phyloP scores from a whole-genome alignment of 1,139 yeast genomes.

The Yamadazyma dendronema region DNA sequence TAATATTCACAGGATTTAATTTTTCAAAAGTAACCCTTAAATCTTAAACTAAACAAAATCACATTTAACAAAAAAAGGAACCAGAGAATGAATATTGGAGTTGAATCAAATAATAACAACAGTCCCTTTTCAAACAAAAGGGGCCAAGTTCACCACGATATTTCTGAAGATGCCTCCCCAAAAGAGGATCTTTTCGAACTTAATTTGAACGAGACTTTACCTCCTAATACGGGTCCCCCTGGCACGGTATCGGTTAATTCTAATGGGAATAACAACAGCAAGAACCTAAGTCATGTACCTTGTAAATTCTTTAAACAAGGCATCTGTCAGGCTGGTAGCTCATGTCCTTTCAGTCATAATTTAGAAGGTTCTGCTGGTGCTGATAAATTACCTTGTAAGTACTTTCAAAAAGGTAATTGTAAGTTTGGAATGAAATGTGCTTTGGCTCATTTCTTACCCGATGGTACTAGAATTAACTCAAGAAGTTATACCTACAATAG shows the following conservation, averaged over 20 bases:
- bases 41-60: too few relatives aligned
- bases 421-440: conserved; percentile 94
- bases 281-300: conserved; percentile 83
- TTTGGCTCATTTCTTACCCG: conserved; percentile 84
- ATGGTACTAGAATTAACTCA: conserved; percentile 77
- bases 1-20: background rate
- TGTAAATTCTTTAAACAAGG: conserved; percentile 92
- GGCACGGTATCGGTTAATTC: conserved; percentile 26
- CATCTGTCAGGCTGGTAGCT: conserved; percentile 86
- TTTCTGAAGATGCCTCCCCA: background rate
- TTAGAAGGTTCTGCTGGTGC: conserved; percentile 54
- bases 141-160: background rate
- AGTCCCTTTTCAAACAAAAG: conserved; percentile 3
- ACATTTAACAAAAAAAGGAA: too few relatives aligned
- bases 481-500: conserved; percentile 19
- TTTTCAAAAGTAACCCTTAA: too few relatives aligned
- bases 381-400: conserved; percentile 82
- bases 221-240: conserved; percentile 45
- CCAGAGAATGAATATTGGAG: conserved; percentile 3
- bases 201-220: conserved; percentile 16
- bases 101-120: conserved; percentile 6
- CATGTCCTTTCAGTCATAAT: conserved; percentile 91
- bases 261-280: conserved; percentile 19
- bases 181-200: conserved; percentile 8
- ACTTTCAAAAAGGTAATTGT: conserved; percentile 91